Conservation (phyloP, 306 rosid species). For the Citrullus mucosospermus region DNA sequence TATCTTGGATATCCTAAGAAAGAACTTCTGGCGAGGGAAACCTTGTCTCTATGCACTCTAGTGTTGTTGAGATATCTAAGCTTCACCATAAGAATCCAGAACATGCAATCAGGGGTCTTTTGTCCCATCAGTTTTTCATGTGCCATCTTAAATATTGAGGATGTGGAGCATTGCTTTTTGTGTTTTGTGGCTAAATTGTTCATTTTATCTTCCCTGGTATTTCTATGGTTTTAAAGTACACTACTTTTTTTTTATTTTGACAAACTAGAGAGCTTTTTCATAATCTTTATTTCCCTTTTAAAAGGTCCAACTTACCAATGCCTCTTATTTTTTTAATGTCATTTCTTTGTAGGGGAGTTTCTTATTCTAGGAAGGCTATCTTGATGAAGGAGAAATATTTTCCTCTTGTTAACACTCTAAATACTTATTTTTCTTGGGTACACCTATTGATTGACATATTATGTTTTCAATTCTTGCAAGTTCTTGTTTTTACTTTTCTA, state of each 20-base stretch:
- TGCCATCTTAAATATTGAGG: background rate
- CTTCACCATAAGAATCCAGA: background rate
- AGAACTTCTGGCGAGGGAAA: background rate
- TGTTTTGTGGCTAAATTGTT: background rate
- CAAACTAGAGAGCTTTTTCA: background rate
- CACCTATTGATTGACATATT: background rate
- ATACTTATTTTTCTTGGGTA: background rate
- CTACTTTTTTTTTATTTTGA: background rate
- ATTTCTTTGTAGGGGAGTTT: background rate
- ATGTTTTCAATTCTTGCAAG: background rate
- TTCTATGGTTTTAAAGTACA: background rate
- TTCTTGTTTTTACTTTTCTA: background rate
- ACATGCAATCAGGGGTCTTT: no score
- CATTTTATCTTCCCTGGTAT: background rate
- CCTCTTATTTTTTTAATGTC: background rate
- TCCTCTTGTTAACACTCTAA: background rate
- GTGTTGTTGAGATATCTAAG: background rate
- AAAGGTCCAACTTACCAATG: background rate
- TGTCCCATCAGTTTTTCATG: background rate
- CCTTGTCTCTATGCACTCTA: background rate
- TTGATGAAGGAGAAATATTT: background rate
- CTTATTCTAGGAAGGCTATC: background rate
- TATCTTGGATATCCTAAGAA: background rate
- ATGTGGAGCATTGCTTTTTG: background rate
- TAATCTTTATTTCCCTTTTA: background rate